phyloP scores from a whole-genome alignment of 2,329 filamentous ascomycete species.

The Moelleriella libera region DNA sequence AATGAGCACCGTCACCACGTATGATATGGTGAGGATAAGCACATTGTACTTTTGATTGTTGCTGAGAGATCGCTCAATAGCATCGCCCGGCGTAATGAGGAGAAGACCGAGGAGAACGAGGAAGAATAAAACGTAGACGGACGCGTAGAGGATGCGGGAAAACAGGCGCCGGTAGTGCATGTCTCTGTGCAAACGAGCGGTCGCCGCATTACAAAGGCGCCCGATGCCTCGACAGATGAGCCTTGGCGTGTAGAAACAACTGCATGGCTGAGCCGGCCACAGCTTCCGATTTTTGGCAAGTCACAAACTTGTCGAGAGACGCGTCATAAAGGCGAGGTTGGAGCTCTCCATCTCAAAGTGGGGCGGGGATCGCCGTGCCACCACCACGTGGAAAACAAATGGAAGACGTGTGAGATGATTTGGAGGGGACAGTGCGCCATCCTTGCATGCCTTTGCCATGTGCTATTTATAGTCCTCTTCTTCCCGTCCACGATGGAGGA shows the following conservation, averaged over 20 bases:
- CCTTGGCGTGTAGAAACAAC: slow-evolving; percentile 2
- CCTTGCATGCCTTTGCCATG: too few species aligned
- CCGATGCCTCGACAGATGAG: slow-evolving; percentile 2
- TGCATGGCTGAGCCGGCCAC: slow-evolving; percentile 13
- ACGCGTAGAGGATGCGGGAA: slow-evolving; percentile 70
- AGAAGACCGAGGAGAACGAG: slow-evolving; percentile 60
- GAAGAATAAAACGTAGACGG: slow-evolving; percentile 63
- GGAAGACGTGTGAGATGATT: background rate
- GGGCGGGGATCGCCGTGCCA: background rate
- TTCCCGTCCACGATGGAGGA: too few species aligned
- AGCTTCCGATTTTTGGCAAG: background rate
- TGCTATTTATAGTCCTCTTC: too few species aligned
- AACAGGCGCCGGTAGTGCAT: slow-evolving; percentile 29
- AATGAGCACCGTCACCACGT: slow-evolving; percentile 57
- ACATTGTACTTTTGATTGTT: slow-evolving; percentile 62
- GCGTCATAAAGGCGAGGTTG: background rate
- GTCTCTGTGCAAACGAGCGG: background rate
- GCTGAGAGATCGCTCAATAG: slow-evolving; percentile 61
- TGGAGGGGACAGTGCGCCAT: too few species aligned
- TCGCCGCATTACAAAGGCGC: background rate
- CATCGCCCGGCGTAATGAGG: slow-evolving; percentile 66
- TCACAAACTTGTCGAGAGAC: background rate
- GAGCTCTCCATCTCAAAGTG: background rate
- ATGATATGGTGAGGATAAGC: slow-evolving; percentile 65
- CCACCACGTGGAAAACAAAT: background rate